These are phyloP conservation scores for Globisporangium sylvaticum DNA, from an alignment of 352 stramenopile species.

Conservation along the genomic window DNA sequence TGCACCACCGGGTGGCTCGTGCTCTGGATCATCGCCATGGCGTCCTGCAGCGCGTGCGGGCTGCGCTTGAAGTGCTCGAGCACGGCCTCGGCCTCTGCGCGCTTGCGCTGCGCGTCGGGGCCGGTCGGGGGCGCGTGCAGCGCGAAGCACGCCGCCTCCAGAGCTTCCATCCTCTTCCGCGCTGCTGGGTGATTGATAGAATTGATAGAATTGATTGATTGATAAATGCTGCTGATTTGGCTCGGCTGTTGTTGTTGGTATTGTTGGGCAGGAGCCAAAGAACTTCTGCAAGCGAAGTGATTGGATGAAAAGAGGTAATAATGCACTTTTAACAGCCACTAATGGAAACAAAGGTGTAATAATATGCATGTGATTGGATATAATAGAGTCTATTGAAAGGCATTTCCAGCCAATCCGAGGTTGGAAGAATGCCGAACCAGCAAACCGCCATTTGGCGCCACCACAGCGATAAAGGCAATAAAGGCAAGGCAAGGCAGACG, in stretches of 20 bases:
- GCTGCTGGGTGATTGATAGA: neutral
- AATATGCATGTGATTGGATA: neutral
- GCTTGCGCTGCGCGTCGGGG: conserved; percentile 42
- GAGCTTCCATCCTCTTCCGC: conserved; percentile 38
- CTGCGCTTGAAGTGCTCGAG: conserved; percentile 82
- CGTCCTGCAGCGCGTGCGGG: conserved; percentile 52
- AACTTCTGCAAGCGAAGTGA: neutral
- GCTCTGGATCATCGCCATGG: conserved; percentile 46
- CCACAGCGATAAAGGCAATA: neutral
- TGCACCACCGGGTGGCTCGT: conserved; percentile 55
- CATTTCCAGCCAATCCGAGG: neutral
- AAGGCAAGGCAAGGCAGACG: neutral
- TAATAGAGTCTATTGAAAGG: neutral
- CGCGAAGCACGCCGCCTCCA: conserved; percentile 65
- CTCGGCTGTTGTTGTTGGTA: neutral
- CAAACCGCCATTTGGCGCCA: neutral
- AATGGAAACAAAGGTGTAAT: too few species aligned
- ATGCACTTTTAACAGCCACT: neutral
- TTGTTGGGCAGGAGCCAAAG: conserved; percentile 2
- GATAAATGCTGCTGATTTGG: neutral
- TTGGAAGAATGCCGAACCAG: neutral
- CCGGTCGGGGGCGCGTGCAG: conserved; percentile 59
- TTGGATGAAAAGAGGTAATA: neutral
- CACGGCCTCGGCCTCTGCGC: conserved; percentile 56
- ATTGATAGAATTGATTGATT: neutral